Evolutionary conservation across 2,329 filamentous ascomycete species (phyloP).

Genomic region (Lecanicillium sp.): DNA sequence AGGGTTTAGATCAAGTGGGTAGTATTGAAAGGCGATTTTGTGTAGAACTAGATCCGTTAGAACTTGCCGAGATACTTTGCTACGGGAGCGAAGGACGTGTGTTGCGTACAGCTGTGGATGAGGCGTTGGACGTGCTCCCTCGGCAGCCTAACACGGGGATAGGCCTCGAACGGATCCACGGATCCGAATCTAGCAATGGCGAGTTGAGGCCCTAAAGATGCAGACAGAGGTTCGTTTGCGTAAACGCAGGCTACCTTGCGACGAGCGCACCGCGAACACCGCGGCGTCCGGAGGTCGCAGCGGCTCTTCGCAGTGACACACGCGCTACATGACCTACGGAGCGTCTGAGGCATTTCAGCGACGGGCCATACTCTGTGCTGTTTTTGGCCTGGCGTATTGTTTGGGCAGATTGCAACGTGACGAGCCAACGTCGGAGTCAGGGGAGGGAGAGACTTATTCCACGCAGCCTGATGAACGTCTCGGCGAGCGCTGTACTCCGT

Average conservation of each 20-base stretch:
- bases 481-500: too few species aligned
- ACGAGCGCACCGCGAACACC: constrained; percentile 47
- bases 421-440: too few species aligned
- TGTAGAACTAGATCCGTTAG: constrained; percentile 37
- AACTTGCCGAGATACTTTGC: neutral
- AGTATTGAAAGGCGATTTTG: constrained; percentile 53
- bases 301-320: constrained; percentile 49
- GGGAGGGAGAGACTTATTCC: too few species aligned
- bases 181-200: constrained; percentile 5
- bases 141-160: constrained; percentile 44
- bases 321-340: constrained; percentile 47
- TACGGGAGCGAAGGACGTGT: neutral
- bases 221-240: constrained; percentile 43
- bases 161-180: constrained; percentile 49
- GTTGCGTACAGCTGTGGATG: constrained; percentile 44
- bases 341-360: constrained; percentile 42
- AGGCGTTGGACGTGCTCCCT: constrained; percentile 43
- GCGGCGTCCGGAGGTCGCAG: constrained; percentile 46
- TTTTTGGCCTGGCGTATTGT: neutral
- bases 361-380: neutral
- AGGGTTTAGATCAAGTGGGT: constrained; percentile 45
- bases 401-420: too few species aligned
- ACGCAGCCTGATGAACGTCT: neutral
- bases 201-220: constrained; percentile 8
- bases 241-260: constrained; percentile 40